A percentile compares a stretch with the other conserved stretches of the same genome.
Evolutionary conservation across 2,329 filamentous ascomycete species (phyloP).

Genomic region (Aaosphaeria arxii): DNA sequence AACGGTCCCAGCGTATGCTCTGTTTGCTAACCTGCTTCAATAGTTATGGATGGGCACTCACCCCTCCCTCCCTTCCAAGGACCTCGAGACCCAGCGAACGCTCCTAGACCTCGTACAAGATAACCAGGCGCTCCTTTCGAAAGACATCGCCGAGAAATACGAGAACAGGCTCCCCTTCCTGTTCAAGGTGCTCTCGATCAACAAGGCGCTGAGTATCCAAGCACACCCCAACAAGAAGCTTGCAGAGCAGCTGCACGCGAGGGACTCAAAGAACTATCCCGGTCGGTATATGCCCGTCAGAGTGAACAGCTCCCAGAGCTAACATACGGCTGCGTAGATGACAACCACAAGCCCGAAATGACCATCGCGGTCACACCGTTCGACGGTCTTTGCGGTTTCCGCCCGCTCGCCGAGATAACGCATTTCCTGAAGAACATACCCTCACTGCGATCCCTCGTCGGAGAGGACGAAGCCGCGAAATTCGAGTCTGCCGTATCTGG

Average conservation of each 20-base stretch:
- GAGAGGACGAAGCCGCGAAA: conserved; percentile 45
- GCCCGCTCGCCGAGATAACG: conserved; percentile 79
- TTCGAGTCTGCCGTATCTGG: conserved; percentile 51
- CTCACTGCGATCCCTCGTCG: conserved; percentile 46
- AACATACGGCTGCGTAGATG: conserved; percentile 49
- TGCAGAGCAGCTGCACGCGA: conserved; percentile 81
- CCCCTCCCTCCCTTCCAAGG: conserved; percentile 90
- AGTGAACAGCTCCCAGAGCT: not conserved
- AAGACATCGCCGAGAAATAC: conserved; percentile 70
- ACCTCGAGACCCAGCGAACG: conserved; percentile 77
- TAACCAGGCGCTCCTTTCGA: conserved; percentile 78
- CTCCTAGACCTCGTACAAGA: conserved; percentile 85
- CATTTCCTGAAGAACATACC: conserved; percentile 74
- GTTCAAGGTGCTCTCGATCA: conserved; percentile 96
- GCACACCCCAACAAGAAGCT: conserved; percentile 95
- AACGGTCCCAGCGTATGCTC: not conserved
- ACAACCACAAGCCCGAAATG: conserved; percentile 99
- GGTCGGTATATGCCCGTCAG: conserved; percentile 32
- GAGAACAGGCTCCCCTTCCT: conserved; percentile 85
- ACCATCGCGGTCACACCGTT: conserved; percentile 96
- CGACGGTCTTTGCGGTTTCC: conserved; percentile 93
- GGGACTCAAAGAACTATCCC: conserved; percentile 90
- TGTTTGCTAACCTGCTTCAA: conserved; percentile 14
- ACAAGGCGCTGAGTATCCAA: conserved; percentile 94
- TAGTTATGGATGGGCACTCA: conserved; percentile 99